A percentile compares a stretch with the other conserved stretches of the same genome.
These are phyloP conservation scores for Geranium rotundifolium DNA, from an alignment of 345 rosid species.

Conservation along the genomic window DNA sequence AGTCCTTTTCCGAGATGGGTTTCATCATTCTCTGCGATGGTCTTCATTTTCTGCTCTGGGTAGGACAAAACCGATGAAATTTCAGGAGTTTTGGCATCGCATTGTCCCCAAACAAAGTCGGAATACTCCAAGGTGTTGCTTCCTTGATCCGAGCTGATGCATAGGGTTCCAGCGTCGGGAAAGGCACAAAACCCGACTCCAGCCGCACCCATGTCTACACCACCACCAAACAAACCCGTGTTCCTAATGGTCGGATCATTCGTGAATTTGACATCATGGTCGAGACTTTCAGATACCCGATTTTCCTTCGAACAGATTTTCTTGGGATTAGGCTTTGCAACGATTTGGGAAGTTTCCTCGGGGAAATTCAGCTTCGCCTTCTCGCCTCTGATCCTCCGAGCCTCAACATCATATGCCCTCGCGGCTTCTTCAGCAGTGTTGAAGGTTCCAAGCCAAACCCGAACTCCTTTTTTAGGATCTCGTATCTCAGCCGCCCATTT, in stretches of 20 bases:
- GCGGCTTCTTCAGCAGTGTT: slow-evolving; percentile 6
- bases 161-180: too few relatives aligned
- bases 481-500: background rate
- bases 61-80: background rate
- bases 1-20: background rate
- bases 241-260: too few relatives aligned
- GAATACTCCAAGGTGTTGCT: background rate
- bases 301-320: background rate
- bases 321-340: background rate
- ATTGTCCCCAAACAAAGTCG: background rate
- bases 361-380: slow-evolving; percentile 1
- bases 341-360: background rate
- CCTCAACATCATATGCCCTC: background rate
- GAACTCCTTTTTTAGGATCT: background rate
- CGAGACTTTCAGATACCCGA: background rate
- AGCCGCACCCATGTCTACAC: too few relatives aligned
- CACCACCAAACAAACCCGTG: background rate
- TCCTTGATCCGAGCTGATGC: background rate
- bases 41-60: too few relatives aligned
- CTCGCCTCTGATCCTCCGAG: background rate
- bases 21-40: background rate
- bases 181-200: too few relatives aligned
- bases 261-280: background rate
- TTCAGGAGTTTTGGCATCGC: background rate
- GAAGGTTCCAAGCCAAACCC: slow-evolving; percentile 5